Conservation (phyloP, 2,329 filamentous ascomycete genomes). For the Aspergillus novoparasiticus region DNA sequence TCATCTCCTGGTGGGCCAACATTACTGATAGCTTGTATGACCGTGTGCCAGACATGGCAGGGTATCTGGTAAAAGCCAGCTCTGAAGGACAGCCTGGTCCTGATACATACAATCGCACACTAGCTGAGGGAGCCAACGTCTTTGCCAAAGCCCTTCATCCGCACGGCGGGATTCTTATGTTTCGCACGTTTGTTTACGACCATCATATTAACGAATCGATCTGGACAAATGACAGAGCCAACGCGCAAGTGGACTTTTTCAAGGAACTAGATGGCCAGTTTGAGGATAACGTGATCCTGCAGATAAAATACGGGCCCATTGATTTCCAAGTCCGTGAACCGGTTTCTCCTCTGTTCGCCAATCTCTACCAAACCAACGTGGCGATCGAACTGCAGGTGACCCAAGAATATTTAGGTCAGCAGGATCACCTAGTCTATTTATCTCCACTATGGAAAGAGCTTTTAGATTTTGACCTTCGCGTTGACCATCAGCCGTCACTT, state of each 20-base stretch:
- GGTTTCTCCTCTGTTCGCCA: conserved; percentile 64
- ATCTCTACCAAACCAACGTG: conserved; percentile 49
- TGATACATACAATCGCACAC: conserved; percentile 68
- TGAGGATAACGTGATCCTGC: conserved; percentile 70
- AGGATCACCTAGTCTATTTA: conserved; percentile 69
- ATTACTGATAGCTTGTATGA: conserved; percentile 63
- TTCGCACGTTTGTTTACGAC: conserved; percentile 73
- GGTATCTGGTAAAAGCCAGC: conserved; percentile 71
- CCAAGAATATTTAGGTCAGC: conserved; percentile 73
- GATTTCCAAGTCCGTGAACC: conserved; percentile 74
- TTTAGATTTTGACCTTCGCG: conserved; percentile 67
- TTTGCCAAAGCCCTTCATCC: conserved; percentile 63
- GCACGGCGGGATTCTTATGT: conserved; percentile 67
- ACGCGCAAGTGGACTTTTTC: conserved; percentile 70
- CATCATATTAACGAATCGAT: conserved; percentile 57
- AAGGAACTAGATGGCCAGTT: conserved; percentile 65
- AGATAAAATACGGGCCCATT: conserved; percentile 75
- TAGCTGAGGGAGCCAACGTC: conserved; percentile 69
- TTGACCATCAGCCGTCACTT: conserved; percentile 58
- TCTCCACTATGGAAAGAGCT: conserved; percentile 70
- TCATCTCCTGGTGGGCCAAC: conserved; percentile 65
- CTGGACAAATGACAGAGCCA: conserved; percentile 70
- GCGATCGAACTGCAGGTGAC: conserved; percentile 68
- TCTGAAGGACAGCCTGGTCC: conserved; percentile 73
- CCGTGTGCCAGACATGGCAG: conserved; percentile 66